A percentile compares a stretch with the other conserved stretches of the same genome.
Evolutionary conservation across 495 filamentous ascomycete species (phyloP).

Genomic region (Xylaria curta): DNA sequence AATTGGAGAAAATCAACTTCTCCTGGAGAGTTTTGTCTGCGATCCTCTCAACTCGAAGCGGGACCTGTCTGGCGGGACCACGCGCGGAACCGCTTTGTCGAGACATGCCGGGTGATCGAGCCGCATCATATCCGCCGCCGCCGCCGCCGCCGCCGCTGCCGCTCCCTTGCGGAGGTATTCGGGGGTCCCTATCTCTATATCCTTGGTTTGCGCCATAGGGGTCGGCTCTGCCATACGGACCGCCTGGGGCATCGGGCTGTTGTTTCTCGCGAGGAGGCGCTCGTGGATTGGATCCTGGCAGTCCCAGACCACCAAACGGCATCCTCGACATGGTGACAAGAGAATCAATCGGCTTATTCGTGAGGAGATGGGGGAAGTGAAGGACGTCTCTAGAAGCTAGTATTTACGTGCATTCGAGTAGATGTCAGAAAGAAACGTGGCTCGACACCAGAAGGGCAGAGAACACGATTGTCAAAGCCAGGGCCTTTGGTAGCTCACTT

Average conservation of each 20-base stretch:
- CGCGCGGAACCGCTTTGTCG: slow-evolving; percentile 13
- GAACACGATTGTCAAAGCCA: slow-evolving; percentile 5
- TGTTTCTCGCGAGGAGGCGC: slow-evolving; percentile 21
- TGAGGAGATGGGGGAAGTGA: neutral
- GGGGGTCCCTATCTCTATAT: slow-evolving; percentile 27
- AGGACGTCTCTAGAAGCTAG: neutral
- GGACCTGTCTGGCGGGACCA: slow-evolving; percentile 22
- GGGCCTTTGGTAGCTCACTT: neutral
- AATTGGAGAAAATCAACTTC: slow-evolving; percentile 25
- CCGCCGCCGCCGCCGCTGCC: neutral
- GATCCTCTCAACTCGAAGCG: slow-evolving; percentile 19
- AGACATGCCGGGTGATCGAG: slow-evolving; percentile 14
- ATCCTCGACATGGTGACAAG: slow-evolving; percentile 21
- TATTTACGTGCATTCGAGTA: neutral
- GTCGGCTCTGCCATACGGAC: slow-evolving; percentile 15
- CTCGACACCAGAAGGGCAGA: neutral
- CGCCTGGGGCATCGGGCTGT: slow-evolving; percentile 14
- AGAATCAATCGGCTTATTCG: neutral
- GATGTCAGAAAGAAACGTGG: neutral
- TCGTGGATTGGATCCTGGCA: slow-evolving; percentile 24
- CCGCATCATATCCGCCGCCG: slow-evolving; percentile 21
- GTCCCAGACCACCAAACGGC: slow-evolving; percentile 23
- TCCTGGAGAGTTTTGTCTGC: slow-evolving; percentile 23
- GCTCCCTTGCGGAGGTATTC: slow-evolving; percentile 2
- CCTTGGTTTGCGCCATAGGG: slow-evolving; percentile 17